These are phyloP conservation scores for Candida tallmaniae DNA, from an alignment of 805 yeast genomes.

Conservation along the genomic window DNA sequence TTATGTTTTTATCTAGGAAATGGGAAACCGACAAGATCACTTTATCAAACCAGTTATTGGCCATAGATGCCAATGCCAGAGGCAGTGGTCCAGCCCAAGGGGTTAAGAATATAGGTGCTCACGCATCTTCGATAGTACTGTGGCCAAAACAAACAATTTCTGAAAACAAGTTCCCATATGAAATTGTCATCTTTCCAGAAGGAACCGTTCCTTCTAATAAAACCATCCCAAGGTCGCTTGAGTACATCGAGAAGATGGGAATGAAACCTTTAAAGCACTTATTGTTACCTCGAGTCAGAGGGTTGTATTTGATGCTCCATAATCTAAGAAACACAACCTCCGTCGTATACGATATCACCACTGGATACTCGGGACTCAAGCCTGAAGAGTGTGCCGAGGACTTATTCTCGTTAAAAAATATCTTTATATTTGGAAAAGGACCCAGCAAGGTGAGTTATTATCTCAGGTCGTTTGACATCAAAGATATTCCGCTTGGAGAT, in stretches of 20 bases:
- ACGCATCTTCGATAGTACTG: constrained; percentile 17
- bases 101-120: constrained; percentile 25
- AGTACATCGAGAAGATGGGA: constrained; percentile 51
- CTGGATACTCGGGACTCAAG: constrained; percentile 72
- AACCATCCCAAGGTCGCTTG: constrained; percentile 55
- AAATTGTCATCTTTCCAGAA: constrained; percentile 83
- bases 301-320: constrained; percentile 63
- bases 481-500: constrained; percentile 58
- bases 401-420: constrained; percentile 57
- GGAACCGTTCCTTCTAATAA: constrained; percentile 80
- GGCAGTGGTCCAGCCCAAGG: constrained; percentile 53
- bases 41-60: constrained; percentile 51
- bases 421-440: constrained; percentile 65
- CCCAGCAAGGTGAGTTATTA: constrained; percentile 66
- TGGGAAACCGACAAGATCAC: constrained; percentile 74
- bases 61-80: constrained; percentile 56
- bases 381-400: constrained; percentile 72
- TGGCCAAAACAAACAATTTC: constrained; percentile 31
- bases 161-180: constrained; percentile 40
- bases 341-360: constrained; percentile 74
- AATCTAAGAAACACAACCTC: constrained; percentile 50
- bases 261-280: constrained; percentile 54
- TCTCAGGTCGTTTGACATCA: constrained; percentile 51
- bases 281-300: constrained; percentile 76
- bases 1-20: constrained; percentile 76